Conservation (phyloP, 371 early-diverging fungal species). For the Catenaria anguillulae region DNA sequence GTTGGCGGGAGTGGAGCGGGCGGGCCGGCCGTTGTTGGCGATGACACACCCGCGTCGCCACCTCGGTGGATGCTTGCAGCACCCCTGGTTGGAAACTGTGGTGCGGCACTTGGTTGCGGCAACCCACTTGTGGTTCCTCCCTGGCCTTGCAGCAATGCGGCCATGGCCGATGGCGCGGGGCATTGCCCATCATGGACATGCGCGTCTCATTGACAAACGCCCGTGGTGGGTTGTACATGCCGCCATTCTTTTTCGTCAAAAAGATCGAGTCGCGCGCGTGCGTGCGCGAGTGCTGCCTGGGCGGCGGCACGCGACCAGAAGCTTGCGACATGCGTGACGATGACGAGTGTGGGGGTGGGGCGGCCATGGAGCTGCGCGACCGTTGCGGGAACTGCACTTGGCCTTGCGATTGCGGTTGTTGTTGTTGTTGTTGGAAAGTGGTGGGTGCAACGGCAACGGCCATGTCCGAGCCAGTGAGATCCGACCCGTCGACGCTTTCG, state of each 20-base stretch:
- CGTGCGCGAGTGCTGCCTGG: background rate
- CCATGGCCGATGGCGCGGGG: background rate
- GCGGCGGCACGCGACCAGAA: background rate
- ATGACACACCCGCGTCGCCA: background rate
- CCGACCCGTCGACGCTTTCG: background rate
- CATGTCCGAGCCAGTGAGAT: background rate
- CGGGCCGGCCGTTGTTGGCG: background rate
- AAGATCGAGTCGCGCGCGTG: background rate
- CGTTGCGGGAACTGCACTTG: background rate
- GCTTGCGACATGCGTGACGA: background rate
- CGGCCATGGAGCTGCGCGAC: background rate
- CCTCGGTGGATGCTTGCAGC: background rate
- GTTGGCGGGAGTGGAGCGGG: too few relatives aligned
- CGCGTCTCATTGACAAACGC: slow-evolving; percentile 1
- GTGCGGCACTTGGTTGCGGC: too few relatives aligned
- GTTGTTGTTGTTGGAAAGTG: too few relatives aligned
- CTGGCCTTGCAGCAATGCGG: too few relatives aligned
- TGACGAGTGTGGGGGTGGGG: background rate
- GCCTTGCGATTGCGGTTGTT: too few relatives aligned
- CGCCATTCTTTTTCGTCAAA: background rate
- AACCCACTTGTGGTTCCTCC: too few relatives aligned
- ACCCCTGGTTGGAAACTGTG: too few relatives aligned
- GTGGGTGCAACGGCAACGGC: background rate
- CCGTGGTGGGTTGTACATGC: background rate
- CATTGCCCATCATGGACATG: background rate